Conservation (phyloP, 1,139 yeast genomes). For the Pichia sp. region DNA sequence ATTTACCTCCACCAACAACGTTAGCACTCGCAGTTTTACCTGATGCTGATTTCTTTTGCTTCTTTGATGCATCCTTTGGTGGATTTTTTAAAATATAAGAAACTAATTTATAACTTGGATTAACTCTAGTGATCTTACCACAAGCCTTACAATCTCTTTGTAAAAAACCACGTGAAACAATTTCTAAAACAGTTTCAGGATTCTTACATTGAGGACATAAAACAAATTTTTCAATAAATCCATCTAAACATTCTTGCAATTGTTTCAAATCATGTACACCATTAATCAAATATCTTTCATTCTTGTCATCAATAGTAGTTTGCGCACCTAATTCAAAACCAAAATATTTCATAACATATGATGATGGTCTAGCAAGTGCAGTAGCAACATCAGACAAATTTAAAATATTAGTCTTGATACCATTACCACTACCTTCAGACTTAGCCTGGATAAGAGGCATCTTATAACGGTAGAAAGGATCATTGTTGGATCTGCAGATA, state of each 20-base stretch:
- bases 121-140: slow-evolving; percentile 82
- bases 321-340: slow-evolving; percentile 98
- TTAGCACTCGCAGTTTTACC: slow-evolving; percentile 73
- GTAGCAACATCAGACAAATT: slow-evolving; percentile 91
- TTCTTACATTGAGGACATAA: slow-evolving; percentile 93
- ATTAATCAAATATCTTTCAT: slow-evolving; percentile 85
- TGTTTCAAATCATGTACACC: slow-evolving; percentile 91
- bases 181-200: slow-evolving; percentile 91
- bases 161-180: slow-evolving; percentile 70
- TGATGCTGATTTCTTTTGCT: slow-evolving; percentile 66
- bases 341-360: slow-evolving; percentile 87
- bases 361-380: slow-evolving; percentile 87
- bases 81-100: slow-evolving; percentile 90
- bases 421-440: slow-evolving; percentile 98
- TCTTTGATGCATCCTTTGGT: slow-evolving; percentile 58
- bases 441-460: slow-evolving; percentile 98
- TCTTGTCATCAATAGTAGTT: slow-evolving; percentile 70
- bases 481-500: slow-evolving; percentile 95
- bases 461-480: slow-evolving; percentile 98
- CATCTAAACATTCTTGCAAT: slow-evolving; percentile 90
- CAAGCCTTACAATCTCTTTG: slow-evolving; percentile 97
- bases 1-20: slow-evolving; percentile 82
- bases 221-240: slow-evolving; percentile 87
- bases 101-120: slow-evolving; percentile 80
- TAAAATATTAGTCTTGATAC: slow-evolving; percentile 92